Base-by-base conservation (phyloP, 1,284 basidiomycete genomes). In the Rhodotorula sp. region DNA sequence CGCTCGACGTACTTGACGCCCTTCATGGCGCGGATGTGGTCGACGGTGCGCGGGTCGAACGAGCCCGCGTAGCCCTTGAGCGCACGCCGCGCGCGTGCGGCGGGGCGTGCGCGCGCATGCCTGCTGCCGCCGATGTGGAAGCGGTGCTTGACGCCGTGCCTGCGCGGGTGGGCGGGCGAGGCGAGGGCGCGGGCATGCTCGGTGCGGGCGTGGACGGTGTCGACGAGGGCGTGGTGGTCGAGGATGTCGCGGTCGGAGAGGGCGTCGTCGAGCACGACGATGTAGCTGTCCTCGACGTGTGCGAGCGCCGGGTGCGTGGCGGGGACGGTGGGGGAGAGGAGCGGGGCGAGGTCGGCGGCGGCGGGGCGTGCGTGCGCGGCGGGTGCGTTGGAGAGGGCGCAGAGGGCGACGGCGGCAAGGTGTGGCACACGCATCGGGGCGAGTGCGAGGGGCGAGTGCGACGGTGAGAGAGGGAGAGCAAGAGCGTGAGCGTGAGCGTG, bases 1-100 rank as follows among this genome's bases (percentile, higher is more conserved):
- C 84, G 86, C 84, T 99, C 96, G 70, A 99, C 85, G 79, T 90
- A 95, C 44, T 88, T 91, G 60, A 99, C 94, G 80, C 95, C 94
- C 26, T 94, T 94, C 83, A 90, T 85, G 59, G 85, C 81, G 65
- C 95, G 87, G 79, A 99, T 89, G 77, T 87, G 85, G 64, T 92
- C 85, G 71, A 99, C 80, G 52, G 90, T 88, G 60, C 83, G 81
- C 54, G 86, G 81, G 48, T 88, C 86, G 84, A 99, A 97, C 77
- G 83, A 84, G 64, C 94, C 95, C 57, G 94, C 86, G 83, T 94
- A 93, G 44, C 92, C 93, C 86, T 88, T 78, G 91, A 75, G 64
- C 47, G 58, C 69, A 62, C 37, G 72, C 58, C 48, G 51, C 20
- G n/a, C n/a, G n/a, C n/a, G n/a, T 28, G 26, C 46, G 53, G 40